Conservation (phyloP, 1,284 basidiomycete species). For the Boletellus deceptivus region DNA sequence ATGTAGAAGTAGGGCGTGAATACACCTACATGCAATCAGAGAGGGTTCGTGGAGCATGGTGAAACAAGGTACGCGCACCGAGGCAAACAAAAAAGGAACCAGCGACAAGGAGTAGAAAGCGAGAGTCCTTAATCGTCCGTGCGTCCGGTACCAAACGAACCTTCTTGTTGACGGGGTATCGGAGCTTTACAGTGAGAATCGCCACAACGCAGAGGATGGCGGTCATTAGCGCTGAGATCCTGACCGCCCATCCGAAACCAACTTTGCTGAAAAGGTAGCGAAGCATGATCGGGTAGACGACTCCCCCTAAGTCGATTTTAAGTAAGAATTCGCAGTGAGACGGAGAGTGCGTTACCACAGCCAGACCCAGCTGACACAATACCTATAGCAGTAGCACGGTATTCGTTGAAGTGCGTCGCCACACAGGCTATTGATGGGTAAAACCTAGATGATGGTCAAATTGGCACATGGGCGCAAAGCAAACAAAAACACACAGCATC, state of each 20-base stretch:
- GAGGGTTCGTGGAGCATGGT: background rate
- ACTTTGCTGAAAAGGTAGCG: constrained; percentile 51
- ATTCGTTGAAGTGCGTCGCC: constrained; percentile 51
- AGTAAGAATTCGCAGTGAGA: constrained; percentile 20
- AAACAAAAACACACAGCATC: constrained; percentile 44
- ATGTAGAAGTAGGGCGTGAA: constrained; percentile 69
- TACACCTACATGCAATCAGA: constrained; percentile 54
- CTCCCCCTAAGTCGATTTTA: constrained; percentile 46
- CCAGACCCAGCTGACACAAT: constrained; percentile 54
- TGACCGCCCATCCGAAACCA: constrained; percentile 64
- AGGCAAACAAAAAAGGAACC: constrained; percentile 53
- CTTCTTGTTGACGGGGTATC: constrained; percentile 21
- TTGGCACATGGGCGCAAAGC: constrained; percentile 3
- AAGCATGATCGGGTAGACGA: constrained; percentile 65
- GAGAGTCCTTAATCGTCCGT: constrained; percentile 41
- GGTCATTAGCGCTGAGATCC: constrained; percentile 45
- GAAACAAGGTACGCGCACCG: constrained; percentile 25
- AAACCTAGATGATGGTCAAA: constrained; percentile 43
- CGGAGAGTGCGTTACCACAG: constrained; percentile 39
- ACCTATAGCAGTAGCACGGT: constrained; percentile 59
- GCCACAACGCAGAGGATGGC: constrained; percentile 41
- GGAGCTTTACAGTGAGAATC: constrained; percentile 39
- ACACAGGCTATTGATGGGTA: constrained; percentile 55
- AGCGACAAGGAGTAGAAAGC: constrained; percentile 43
- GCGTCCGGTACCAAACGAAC: constrained; percentile 24